Evolutionary conservation across 441 rosid genomes (phyloP).

Genomic region (Viola pubescens): DNA sequence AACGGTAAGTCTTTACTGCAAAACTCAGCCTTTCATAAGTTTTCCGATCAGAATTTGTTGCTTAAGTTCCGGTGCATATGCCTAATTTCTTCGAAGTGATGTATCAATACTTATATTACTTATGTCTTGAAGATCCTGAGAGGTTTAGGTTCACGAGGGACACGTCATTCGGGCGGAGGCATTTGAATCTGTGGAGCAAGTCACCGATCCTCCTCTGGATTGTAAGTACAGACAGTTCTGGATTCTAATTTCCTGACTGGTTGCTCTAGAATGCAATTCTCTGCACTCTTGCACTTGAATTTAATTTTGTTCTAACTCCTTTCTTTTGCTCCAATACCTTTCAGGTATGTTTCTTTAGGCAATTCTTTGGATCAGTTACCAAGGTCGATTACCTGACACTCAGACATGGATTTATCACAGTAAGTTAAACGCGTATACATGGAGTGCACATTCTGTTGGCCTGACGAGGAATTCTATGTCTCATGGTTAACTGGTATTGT

Average conservation of each 20-base stretch:
- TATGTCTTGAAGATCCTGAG: conserved; percentile 67
- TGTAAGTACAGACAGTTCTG: conserved; percentile 37
- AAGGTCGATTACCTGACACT: conserved; percentile 79
- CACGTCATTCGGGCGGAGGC: conserved; percentile 85
- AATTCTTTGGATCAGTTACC: conserved; percentile 82
- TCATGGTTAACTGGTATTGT: not conserved
- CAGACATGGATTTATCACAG: conserved; percentile 84
- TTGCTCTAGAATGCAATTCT: not conserved
- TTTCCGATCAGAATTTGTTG: not conserved
- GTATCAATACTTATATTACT: not conserved
- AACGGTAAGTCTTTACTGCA: conserved; percentile 41
- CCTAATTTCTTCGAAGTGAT: not conserved
- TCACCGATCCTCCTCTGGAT: conserved; percentile 64
- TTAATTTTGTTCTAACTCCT: not conserved
- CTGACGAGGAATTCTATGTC: not conserved
- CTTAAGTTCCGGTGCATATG: not conserved
- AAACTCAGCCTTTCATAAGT: not conserved
- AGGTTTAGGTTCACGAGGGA: conserved; percentile 93
- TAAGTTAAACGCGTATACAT: conserved; percentile 18
- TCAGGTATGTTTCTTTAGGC: conserved; percentile 96
- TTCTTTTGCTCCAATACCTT: not conserved
- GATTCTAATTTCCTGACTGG: not conserved
- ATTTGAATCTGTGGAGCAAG: conserved; percentile 64
- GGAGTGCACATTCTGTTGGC: not conserved
- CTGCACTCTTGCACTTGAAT: not conserved